Evolutionary conservation across 2,329 filamentous ascomycete genomes (phyloP).

Genomic region (Pseudocercospora eumusae): DNA sequence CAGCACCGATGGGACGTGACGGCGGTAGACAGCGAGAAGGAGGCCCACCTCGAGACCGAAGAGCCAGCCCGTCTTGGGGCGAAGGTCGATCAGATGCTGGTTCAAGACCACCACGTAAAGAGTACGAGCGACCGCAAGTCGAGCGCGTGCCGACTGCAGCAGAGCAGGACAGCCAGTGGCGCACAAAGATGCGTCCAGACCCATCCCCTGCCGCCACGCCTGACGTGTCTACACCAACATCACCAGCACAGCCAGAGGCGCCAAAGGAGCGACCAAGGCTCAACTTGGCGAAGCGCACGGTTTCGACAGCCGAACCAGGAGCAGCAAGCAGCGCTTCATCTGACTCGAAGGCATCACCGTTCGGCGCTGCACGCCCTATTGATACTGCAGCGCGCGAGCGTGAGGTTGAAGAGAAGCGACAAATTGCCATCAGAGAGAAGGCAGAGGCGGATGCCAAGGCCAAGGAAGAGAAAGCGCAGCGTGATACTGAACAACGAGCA

Average conservation of each 20-base stretch:
- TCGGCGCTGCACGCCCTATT: slow-evolving; percentile 90
- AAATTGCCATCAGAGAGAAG: slow-evolving; percentile 74
- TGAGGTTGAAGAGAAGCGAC: slow-evolving; percentile 85
- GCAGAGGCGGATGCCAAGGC: slow-evolving; percentile 83
- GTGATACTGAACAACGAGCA: slow-evolving; percentile 64
- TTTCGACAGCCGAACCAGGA: slow-evolving; percentile 67
- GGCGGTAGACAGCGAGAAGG: slow-evolving; percentile 63
- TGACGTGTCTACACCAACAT: slow-evolving; percentile 73
- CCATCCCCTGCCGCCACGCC: slow-evolving; percentile 65
- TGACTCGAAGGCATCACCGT: slow-evolving; percentile 85
- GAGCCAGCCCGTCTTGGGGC: slow-evolving; percentile 71
- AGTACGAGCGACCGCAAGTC: slow-evolving; percentile 66
- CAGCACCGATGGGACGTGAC: slow-evolving; percentile 49
- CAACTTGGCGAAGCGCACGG: slow-evolving; percentile 87
- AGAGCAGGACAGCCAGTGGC: slow-evolving; percentile 92
- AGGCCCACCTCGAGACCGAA: slow-evolving; percentile 54
- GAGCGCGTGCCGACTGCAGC: slow-evolving; percentile 81
- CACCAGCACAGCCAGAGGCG: slow-evolving; percentile 63
- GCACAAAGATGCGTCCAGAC: slow-evolving; percentile 87
- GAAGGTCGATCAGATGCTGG: slow-evolving; percentile 70
- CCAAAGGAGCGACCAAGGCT: slow-evolving; percentile 73
- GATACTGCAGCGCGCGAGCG: slow-evolving; percentile 88
- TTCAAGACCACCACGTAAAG: slow-evolving; percentile 75
- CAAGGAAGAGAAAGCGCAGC: slow-evolving; percentile 64
- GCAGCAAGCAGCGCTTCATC: slow-evolving; percentile 42